Base-by-base conservation (phyloP, 2,329 filamentous ascomycete species). In the Septoria linicola region DNA sequence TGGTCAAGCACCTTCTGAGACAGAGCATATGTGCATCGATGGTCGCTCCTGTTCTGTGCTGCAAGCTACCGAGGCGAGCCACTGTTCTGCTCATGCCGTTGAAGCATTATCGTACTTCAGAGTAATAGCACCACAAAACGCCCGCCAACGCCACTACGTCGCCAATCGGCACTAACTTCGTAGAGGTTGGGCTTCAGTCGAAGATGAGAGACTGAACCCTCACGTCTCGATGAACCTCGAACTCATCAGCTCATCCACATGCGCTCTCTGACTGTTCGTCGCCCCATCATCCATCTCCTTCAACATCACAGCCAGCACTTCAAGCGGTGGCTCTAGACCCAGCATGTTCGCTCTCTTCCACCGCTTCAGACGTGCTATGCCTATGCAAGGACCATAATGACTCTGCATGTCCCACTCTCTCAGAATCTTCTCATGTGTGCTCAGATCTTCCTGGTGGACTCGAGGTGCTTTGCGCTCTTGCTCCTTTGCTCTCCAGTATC, bases 301-400 rank as follows among this genome's bases (percentile, higher is more conserved):
- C 48, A 95, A 63, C 40, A 97, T 72, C 13, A 97, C 87, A 0
- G 90, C 88, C 4, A 97, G 78, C 3, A 96, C 90, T 69, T 97
- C 92, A 20, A 96, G 80, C 0, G 93, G 92, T 1, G 93, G 93
- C 25, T 85, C 80, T n/a, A 99, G 76, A 2, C 86, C 85, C n/a
- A 99, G 75, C 49, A 77, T 78, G 47, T 95, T 80, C 3, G 93
- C 93, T 39, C 93, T 83, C 66, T 88, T 82, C 93, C 93, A 99
- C 27, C 93, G 85, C 73, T 87, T 88, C 61, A 87, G 74, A 41
- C 93, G 83, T 31, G 83, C 73, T 45, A 92, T 89, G 6, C 93
- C 93, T 46, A 96, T 87, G 66, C 89, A 95, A 1, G 93, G 93
- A 50, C 93, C 93, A 69, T 88, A 99, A 64, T 96, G 88, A 54